Conservation (phyloP, 2,329 filamentous ascomycete species). For the Fusarium hostae region DNA sequence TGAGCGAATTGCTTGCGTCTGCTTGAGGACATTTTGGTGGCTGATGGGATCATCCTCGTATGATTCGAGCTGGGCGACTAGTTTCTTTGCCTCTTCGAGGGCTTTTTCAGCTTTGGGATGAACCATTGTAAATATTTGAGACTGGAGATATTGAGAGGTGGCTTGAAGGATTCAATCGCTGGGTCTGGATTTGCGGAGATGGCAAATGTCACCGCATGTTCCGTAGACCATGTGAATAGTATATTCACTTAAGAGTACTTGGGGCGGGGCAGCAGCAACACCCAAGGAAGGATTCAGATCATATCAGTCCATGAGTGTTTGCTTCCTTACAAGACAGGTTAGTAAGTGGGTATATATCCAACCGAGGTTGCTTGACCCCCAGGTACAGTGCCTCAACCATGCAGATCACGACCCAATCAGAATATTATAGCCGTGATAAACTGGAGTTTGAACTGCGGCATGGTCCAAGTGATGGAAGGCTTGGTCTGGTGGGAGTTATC, state of each 20-base stretch:
- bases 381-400: not conserved
- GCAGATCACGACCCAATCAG: slow-evolving; percentile 1
- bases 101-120: slow-evolving; percentile 43
- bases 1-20: slow-evolving; percentile 39
- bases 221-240: not conserved
- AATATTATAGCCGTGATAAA: not conserved
- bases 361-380: not conserved
- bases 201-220: not conserved
- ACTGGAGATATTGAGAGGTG: not conserved
- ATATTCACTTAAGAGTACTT: slow-evolving; percentile 16
- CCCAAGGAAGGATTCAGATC: not conserved
- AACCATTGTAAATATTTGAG: slow-evolving; percentile 8
- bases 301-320: not conserved
- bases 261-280: slow-evolving; percentile 15
- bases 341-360: slow-evolving; percentile 2
- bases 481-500: not conserved
- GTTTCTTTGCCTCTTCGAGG: slow-evolving; percentile 42
- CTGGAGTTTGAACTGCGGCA: slow-evolving; percentile 3
- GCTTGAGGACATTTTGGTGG: slow-evolving; percentile 40
- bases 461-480: not conserved
- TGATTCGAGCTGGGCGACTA: slow-evolving; percentile 42
- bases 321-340: not conserved
- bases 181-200: not conserved
- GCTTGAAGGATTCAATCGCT: not conserved
- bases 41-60: slow-evolving; percentile 40